These are phyloP conservation scores for Paramecium pentaurelia DNA, from an alignment of 73 alveolate species.

Conservation along the genomic window DNA sequence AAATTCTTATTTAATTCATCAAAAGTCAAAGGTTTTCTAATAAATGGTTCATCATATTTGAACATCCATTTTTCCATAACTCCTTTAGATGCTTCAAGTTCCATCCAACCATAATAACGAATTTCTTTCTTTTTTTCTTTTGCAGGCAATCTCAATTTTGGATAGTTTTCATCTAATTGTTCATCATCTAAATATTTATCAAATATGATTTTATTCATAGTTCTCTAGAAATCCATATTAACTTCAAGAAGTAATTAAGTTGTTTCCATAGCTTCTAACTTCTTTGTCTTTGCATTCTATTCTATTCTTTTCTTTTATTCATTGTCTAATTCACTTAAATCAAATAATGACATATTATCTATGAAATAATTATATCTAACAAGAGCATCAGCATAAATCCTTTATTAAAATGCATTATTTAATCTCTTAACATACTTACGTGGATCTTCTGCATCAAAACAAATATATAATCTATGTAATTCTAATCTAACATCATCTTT, in stretches of 20 bases:
- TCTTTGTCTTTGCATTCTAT: constrained; percentile 56
- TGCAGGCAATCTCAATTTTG: constrained; percentile 68
- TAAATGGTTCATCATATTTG: constrained; percentile 67
- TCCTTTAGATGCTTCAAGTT: constrained; percentile 54
- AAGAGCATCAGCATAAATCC: constrained; percentile 64
- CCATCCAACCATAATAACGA: constrained; percentile 77
- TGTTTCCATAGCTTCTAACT: constrained; percentile 64
- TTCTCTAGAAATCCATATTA: constrained; percentile 88
- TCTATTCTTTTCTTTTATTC: constrained; percentile 80
- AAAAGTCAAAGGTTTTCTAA: constrained; percentile 70
- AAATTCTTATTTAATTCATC: constrained; percentile 83
- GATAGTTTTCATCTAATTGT: constrained; percentile 59
- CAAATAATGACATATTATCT: constrained; percentile 88
- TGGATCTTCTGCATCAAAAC: constrained; percentile 89
- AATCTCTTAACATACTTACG: constrained; percentile 73
- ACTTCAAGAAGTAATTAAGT: constrained; percentile 76
- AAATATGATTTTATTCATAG: constrained; percentile 95
- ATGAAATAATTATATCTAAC: constrained; percentile 81
- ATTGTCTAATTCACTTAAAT: constrained; percentile 80
- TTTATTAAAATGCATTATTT: constrained; percentile 68
- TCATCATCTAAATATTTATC: constrained; percentile 82
- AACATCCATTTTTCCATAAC: constrained; percentile 48
- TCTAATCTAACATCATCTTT: constrained; percentile 62
- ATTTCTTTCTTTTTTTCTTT: constrained; percentile 53
- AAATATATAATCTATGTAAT: constrained; percentile 66